Conservation (phyloP, 2,329 filamentous ascomycete genomes). For the Clonostachys rosea region DNA sequence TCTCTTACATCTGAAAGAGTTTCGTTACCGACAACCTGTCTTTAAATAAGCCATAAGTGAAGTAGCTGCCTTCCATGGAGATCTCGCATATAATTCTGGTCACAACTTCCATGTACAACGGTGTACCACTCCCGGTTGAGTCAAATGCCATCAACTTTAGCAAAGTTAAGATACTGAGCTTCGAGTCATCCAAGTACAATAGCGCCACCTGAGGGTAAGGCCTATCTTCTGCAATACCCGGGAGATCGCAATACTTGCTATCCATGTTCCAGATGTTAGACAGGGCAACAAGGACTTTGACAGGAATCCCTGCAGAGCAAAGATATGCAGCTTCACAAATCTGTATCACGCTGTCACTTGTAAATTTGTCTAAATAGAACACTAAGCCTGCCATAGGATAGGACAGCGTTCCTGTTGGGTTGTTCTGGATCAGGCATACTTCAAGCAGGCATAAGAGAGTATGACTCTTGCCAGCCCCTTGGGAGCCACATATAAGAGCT, state of each 20-base stretch:
- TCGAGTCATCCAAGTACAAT: slow-evolving; percentile 20
- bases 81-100: slow-evolving; percentile 52
- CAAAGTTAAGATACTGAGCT: slow-evolving; percentile 55
- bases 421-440: slow-evolving; percentile 47
- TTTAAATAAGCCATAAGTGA: slow-evolving; percentile 48
- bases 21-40: slow-evolving; percentile 15
- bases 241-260: too few relatives aligned
- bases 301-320: slow-evolving; percentile 35
- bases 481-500: slow-evolving; percentile 58
- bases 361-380: slow-evolving; percentile 60
- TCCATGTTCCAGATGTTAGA: slow-evolving; percentile 37
- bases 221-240: too few relatives aligned
- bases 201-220: too few relatives aligned
- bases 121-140: slow-evolving; percentile 27
- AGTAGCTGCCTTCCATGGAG: slow-evolving; percentile 27
- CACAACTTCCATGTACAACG: slow-evolving; percentile 55
- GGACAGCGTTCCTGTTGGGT: slow-evolving; percentile 25
- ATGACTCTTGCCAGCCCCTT: slow-evolving; percentile 62
- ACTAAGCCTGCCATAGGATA: slow-evolving; percentile 54
- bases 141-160: slow-evolving; percentile 55
- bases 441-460: slow-evolving; percentile 52
- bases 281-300: slow-evolving; percentile 48
- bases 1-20: slow-evolving; percentile 42
- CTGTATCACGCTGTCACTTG: slow-evolving; percentile 36
- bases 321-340: slow-evolving; percentile 59